Conservation (phyloP, 352 stramenopile species). For the Blastocystis sp. region DNA sequence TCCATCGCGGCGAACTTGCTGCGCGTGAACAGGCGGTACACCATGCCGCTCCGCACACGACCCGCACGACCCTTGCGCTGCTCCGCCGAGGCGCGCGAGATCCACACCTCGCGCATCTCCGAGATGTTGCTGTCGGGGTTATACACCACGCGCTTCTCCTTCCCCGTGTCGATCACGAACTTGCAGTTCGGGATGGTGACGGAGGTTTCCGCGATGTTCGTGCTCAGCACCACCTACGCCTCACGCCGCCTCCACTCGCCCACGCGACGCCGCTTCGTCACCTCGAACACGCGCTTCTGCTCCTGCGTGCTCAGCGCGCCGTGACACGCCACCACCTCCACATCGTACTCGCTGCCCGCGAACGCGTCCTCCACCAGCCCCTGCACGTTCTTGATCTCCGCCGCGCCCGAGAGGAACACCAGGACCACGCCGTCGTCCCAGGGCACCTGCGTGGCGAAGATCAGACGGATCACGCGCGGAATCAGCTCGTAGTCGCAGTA, state of each 20-base stretch:
- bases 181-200: conserved; percentile 92
- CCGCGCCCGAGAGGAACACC: conserved; percentile 91
- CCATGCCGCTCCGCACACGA: conserved; percentile 86
- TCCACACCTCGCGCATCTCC: conserved; percentile 82
- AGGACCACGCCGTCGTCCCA: conserved; percentile 79
- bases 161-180: conserved; percentile 84
- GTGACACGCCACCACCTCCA: conserved; percentile 88
- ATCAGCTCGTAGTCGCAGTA: conserved; percentile 49
- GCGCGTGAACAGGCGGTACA: conserved; percentile 86
- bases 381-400: conserved; percentile 87
- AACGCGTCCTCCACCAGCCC: conserved; percentile 22
- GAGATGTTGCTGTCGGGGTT: conserved; percentile 80
- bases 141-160: conserved; percentile 85
- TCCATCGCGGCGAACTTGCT: conserved; percentile 83
- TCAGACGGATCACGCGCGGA: conserved; percentile 17
- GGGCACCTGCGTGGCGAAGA: conserved; percentile 27
- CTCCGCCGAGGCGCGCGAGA: conserved; percentile 79
- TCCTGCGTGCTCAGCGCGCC: conserved; percentile 89
- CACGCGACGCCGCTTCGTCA: conserved; percentile 68
- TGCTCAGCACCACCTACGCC: conserved; percentile 92
- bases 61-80: conserved; percentile 86
- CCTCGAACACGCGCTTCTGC: conserved; percentile 89
- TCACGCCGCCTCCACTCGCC: conserved; percentile 49
- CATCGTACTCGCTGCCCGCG: conserved; percentile 67
- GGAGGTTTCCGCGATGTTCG: conserved; percentile 94